Evolutionary conservation across 2,329 filamentous ascomycete genomes (phyloP), one percentile per base, ranked within the genome.

Genomic region (Mycocentrospora acerina): DNA sequence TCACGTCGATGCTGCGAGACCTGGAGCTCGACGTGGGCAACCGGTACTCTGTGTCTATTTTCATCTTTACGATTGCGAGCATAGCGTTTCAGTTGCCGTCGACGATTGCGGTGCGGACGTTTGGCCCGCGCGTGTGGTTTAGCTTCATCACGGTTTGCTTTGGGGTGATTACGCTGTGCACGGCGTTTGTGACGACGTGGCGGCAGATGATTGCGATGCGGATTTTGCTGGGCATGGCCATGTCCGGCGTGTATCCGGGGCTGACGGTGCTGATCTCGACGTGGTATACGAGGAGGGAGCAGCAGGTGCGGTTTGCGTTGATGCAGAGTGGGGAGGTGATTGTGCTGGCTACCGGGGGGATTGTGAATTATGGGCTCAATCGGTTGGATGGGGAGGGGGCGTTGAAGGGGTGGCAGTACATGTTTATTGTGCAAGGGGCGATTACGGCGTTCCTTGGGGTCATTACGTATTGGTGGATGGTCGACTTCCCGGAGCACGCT

Each of bases 321-420:
- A 67, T 85, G 51, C 81, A 85, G 60, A 78, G 74, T 28, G 81
- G 81, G 2, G 78, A 86, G 57, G 81, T 86, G 16, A 73, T 79
- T 12, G 74, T 85, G 3, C 71, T 88, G 2, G 82, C 82, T 0
- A 85, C 82, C 0, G 82, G 82, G 4, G 74, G 76, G 33, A 81
- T 86, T 43, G 77, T 86, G 52, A 87, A 87, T 59, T 87, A 77
- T 53, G 83, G 78, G 0, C 71, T 88, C n/a, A 85, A 86, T 42
- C 72, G 79, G 32, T 68, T 86, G 3, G 64, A 84, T 48, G 80
- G 81, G 2, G 69, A 62, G 8, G 71, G 68, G 2, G 77, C 77
- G 4, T 55, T 86, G 16, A 73, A 74, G 8, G 81, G 82, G 2
- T 86, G 82, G 82, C 76, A 80, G 18, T 86, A 79, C 73, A 86